Base-by-base conservation (phyloP, 176 grass and related monocot species). In the Chloris gayana region DNA sequence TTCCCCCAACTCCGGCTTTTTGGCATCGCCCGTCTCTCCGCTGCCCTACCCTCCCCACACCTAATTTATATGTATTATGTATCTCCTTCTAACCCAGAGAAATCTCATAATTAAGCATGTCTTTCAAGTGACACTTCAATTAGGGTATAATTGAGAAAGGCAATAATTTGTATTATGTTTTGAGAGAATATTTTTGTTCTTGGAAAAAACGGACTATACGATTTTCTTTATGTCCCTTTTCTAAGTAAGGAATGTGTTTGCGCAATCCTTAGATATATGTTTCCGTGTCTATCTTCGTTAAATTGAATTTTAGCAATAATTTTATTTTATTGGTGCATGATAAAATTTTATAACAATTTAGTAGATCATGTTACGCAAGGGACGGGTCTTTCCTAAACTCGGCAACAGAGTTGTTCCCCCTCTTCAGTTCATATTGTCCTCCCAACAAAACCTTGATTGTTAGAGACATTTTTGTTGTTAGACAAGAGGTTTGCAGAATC, bases 1-100 rank as follows among this genome's bases (percentile, higher is more conserved):
- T 97, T 91, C 91, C 81, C 49, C 76, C 75, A 51, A 92, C 77
- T 76, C 85, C 76, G 72, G 78, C 88, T 73, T 90, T 93, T 82
- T 72, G 72, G 85, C 80, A 74, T 80, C 75, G 69, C 19, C 76
- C 30, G 9, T 54, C 31, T 66, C 51, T 42, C 33, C 21, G 1
- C 54, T 24, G 1, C 22, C 22, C 54, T 10, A 24, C 21, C 5
- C 18, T 35, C 22, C 8, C 22, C 22, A 9, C 2, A 3, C 49
- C 41, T 12, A 6, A 0, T 7, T 10, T 12, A 10, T 10, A 44
- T 12, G 11, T 44, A 10, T 44, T 10, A 12, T 44, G n/a, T n/a
- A n/a, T n/a, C n/a, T n/a, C n/a, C n/a, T 12, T 3, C n/a, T n/a
- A 56, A 44, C 18, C 1, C 2, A 59, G 29, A 72, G 1, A 25